Conservation (phyloP, 352 stramenopile species). For the Pythium phragmiticola region DNA sequence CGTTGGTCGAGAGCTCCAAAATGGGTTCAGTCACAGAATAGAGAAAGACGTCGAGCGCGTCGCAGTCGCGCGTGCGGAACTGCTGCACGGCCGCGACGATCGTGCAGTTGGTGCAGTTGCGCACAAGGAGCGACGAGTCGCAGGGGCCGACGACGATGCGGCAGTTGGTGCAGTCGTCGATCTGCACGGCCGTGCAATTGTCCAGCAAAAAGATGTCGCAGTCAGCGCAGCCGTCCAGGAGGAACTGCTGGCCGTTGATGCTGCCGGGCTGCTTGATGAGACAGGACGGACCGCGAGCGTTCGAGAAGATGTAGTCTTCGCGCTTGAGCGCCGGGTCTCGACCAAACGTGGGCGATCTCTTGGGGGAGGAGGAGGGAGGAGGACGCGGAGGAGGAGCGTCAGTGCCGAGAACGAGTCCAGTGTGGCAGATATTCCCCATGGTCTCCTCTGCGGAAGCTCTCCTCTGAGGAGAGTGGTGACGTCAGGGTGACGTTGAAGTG, state of each 20-base stretch:
- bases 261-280: slow-evolving; percentile 56
- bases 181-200: slow-evolving; percentile 74
- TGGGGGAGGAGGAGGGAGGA: not conserved
- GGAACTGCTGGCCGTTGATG: slow-evolving; percentile 79
- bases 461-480: not conserved
- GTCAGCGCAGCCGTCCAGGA: slow-evolving; percentile 68
- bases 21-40: slow-evolving; percentile 72
- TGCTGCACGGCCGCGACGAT: slow-evolving; percentile 68
- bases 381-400: slow-evolving; percentile 1
- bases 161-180: slow-evolving; percentile 70
- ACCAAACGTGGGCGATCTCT: slow-evolving; percentile 42
- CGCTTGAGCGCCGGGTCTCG: slow-evolving; percentile 62
- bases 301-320: slow-evolving; percentile 70
- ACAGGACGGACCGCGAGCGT: slow-evolving; percentile 36
- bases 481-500: slow-evolving; percentile 16
- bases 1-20: slow-evolving; percentile 58
- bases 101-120: slow-evolving; percentile 62
- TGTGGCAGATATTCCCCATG: slow-evolving; percentile 69
- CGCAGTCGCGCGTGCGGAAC: slow-evolving; percentile 71
- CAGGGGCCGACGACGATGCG: slow-evolving; percentile 71
- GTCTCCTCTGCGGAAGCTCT: not conserved
- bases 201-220: slow-evolving; percentile 81
- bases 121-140: slow-evolving; percentile 67
- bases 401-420: slow-evolving; percentile 26
- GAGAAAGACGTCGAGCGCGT: slow-evolving; percentile 57